These are phyloP conservation scores for Cerioporus squamosus DNA, from an alignment of 1,284 basidiomycete species.

Conservation along the genomic window DNA sequence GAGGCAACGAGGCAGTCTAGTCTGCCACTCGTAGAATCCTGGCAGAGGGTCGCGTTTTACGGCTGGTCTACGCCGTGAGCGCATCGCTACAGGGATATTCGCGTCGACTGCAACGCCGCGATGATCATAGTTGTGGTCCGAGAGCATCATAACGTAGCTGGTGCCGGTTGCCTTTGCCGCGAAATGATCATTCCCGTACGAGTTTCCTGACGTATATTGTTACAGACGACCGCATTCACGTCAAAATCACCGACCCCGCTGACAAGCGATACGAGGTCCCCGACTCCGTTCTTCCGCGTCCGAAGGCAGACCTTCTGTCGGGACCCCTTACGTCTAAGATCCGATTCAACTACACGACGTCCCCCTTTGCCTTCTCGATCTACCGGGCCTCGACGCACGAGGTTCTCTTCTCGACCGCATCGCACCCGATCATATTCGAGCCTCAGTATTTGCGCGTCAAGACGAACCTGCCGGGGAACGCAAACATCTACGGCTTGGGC, in stretches of 20 bases:
- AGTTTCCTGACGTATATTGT: background rate
- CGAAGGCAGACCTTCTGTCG: constrained; percentile 37
- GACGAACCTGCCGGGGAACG: constrained; percentile 53
- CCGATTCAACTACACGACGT: constrained; percentile 67
- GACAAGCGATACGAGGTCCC: constrained; percentile 70
- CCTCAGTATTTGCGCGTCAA: constrained; percentile 79
- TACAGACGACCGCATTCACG: constrained; percentile 65
- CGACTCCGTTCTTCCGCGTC: constrained; percentile 65
- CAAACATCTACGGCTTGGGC: constrained; percentile 81
- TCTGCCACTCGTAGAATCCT: no score
- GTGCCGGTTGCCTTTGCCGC: background rate
- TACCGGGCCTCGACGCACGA: constrained; percentile 57
- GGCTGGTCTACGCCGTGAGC: no score
- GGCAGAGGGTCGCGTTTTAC: no score
- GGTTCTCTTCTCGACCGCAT: constrained; percentile 71
- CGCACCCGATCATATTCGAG: constrained; percentile 72
- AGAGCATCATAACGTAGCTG: background rate
- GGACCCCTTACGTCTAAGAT: constrained; percentile 45
- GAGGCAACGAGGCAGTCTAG: no score
- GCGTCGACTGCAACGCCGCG: no score
- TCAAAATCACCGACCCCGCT: constrained; percentile 71
- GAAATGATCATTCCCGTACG: background rate
- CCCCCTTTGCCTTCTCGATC: constrained; percentile 77
- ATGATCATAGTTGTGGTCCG: no score
- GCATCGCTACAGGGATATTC: no score